Percentiles rank a stretch among this genome's conserved stretches.
phyloP scores from a whole-genome alignment of 192 early-diverging fungal genomes.

The Podila epigama region DNA sequence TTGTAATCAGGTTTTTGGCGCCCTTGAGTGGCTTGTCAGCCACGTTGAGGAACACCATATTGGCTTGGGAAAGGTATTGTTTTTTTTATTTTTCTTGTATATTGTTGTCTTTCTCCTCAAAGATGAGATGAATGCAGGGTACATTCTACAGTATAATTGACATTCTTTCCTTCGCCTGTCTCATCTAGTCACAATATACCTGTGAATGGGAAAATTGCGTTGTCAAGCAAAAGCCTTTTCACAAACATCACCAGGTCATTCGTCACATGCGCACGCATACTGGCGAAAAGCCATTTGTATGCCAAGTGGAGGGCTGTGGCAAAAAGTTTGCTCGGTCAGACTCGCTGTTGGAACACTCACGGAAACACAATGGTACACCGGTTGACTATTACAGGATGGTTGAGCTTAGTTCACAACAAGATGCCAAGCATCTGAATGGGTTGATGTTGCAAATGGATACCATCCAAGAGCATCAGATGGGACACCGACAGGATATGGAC shows the following conservation, averaged over 20 bases:
- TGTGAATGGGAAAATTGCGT: conserved; percentile 62
- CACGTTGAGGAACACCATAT: conserved; percentile 64
- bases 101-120: not conserved
- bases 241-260: conserved; percentile 75
- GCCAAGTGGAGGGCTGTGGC: conserved; percentile 67
- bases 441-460: conserved; percentile 41
- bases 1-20: conserved; percentile 52
- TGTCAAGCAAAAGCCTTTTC: conserved; percentile 68
- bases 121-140: too few species aligned
- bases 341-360: conserved; percentile 70
- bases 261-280: conserved; percentile 81
- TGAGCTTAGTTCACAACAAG: conserved; percentile 40
- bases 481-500: conserved; percentile 2
- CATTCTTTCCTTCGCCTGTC: not conserved
- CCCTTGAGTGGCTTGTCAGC: conserved; percentile 56
- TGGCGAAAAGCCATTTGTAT: conserved; percentile 79
- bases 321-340: conserved; percentile 82
- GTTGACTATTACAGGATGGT: conserved; percentile 46
- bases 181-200: conserved; percentile 52
- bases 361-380: conserved; percentile 56
- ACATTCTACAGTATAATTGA: too few species aligned
- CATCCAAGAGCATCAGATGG: conserved; percentile 38
- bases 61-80: conserved; percentile 67
- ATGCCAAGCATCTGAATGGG: conserved; percentile 43
- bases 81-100: not conserved